Evolutionary conservation across 768 basidiomycete genomes (phyloP), one percentile per base, ranked within the genome.

Genomic region (Termitomyces sp.): DNA sequence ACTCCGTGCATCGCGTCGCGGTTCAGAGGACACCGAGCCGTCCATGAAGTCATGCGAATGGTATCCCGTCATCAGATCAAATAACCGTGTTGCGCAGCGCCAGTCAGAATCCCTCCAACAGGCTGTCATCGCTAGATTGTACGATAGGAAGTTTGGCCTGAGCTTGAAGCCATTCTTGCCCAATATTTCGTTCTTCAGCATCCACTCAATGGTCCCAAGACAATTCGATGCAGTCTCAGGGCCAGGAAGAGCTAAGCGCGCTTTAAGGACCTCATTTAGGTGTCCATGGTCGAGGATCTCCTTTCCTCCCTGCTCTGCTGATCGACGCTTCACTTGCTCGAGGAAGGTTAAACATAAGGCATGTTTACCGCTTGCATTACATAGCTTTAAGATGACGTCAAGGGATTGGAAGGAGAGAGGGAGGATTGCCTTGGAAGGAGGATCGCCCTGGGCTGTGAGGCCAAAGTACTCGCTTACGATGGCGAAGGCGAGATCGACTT

Each of bases 41-140:
- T 81, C 79, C 71, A 77, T 76, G 58, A 85, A 84, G 50, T 81
- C 81, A 55, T 79, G 76, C 2, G 69, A 63, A 58, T 78, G 79
- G 62, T 81, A 83, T 6, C 90, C 89, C 3, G 87, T 87, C 84
- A 92, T 87, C 62, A 89, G 72, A 60, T 88, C 82, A 67, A 90
- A 87, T 18, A 80, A 71, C 50, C 78, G 76, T 49, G 74, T 66
- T 1, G 86, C 82, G 20, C 75, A 75, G 26, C 66, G 72, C 88
- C 87, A 92, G 69, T 91, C 86, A 14, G 67, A 74, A 36, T 76
- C 74, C 56, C 80, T 78, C 81, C 84, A 82, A 68, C 90, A 92
- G 2, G 81, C 78, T 59, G 75, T 70, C 64, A 91, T 75, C 52
- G 84, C 85, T 28, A 87, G 75, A 60, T 81, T 80, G 69, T 80